A percentile compares a stretch with the other conserved stretches of the same genome.
These are phyloP conservation scores for Fragilaria radians DNA, from an alignment of 108 stramenopile species.

Conservation along the genomic window DNA sequence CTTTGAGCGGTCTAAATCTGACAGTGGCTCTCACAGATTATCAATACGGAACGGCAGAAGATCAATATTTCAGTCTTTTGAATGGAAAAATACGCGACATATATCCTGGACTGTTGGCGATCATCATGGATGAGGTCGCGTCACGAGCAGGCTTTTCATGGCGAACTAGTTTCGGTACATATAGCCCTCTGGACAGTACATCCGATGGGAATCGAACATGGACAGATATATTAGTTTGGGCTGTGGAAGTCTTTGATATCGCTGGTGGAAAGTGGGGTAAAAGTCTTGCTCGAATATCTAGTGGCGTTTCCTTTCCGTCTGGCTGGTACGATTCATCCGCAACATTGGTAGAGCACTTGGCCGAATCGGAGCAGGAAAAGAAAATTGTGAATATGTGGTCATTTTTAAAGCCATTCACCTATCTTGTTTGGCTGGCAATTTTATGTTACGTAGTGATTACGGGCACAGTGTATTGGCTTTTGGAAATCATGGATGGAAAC, in stretches of 20 bases:
- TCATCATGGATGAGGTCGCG: no score
- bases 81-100: background rate
- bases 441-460: slow-evolving; percentile 13
- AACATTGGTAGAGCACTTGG: slow-evolving; percentile 18
- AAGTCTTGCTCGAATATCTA: slow-evolving; percentile 13
- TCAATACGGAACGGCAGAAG: no score
- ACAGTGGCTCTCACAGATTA: no score
- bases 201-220: background rate
- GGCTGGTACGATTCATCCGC: slow-evolving; percentile 22
- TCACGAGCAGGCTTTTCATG: slow-evolving; percentile 32
- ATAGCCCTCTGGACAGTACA: background rate
- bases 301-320: slow-evolving; percentile 20
- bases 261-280: slow-evolving; percentile 8
- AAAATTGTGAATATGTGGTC: slow-evolving; percentile 2
- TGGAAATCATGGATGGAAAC: slow-evolving; percentile 9
- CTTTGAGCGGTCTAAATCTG: no score
- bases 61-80: background rate
- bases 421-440: slow-evolving; percentile 14
- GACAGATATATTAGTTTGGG: no score
- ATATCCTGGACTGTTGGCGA: slow-evolving; percentile 16
- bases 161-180: slow-evolving; percentile 19
- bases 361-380: background rate
- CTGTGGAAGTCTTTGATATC: slow-evolving; percentile 22
- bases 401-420: slow-evolving; percentile 16
- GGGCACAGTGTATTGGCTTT: slow-evolving; percentile 11